These are phyloP conservation scores for Dothideomycetes sp. DNA, from an alignment of 2,329 filamentous ascomycete species.

Conservation along the genomic window DNA sequence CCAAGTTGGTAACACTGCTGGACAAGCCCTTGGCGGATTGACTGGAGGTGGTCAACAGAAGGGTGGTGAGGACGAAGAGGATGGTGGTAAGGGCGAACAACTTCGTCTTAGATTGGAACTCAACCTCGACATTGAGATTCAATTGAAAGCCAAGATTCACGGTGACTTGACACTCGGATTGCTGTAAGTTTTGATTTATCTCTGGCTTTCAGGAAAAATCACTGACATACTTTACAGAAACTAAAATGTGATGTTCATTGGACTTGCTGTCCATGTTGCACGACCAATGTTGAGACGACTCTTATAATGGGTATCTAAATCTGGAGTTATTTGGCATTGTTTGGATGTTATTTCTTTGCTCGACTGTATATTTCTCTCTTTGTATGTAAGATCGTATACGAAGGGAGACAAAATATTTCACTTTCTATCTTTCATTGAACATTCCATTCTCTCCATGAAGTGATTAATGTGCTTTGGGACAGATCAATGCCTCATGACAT, in stretches of 20 bases:
- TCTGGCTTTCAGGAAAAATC: background rate
- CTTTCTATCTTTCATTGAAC: background rate
- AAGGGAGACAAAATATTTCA: background rate
- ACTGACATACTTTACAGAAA: conserved; percentile 13
- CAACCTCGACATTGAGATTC: conserved; percentile 54
- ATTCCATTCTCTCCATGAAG: no score
- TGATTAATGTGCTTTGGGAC: no score
- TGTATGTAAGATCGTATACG: no score
- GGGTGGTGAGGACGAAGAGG: conserved; percentile 25
- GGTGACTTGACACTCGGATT: conserved; percentile 53
- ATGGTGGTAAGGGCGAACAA: conserved; percentile 38
- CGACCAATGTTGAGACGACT: conserved; percentile 12
- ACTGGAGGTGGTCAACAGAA: conserved; percentile 31
- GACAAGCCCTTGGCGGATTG: conserved; percentile 39
- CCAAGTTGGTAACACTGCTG: conserved; percentile 35
- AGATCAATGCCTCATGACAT: no score
- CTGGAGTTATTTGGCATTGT: conserved; percentile 8
- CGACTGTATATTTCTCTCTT: background rate
- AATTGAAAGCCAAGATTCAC: conserved; percentile 57
- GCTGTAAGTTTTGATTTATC: conserved; percentile 31
- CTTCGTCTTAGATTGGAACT: conserved; percentile 49
- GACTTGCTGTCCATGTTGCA: background rate
- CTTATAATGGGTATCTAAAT: conserved; percentile 8
- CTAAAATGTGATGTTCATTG: conserved; percentile 6
- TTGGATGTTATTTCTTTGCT: conserved; percentile 6